phyloP scores from a whole-genome alignment of 1,284 basidiomycete genomes.

The Ustilago crameri region DNA sequence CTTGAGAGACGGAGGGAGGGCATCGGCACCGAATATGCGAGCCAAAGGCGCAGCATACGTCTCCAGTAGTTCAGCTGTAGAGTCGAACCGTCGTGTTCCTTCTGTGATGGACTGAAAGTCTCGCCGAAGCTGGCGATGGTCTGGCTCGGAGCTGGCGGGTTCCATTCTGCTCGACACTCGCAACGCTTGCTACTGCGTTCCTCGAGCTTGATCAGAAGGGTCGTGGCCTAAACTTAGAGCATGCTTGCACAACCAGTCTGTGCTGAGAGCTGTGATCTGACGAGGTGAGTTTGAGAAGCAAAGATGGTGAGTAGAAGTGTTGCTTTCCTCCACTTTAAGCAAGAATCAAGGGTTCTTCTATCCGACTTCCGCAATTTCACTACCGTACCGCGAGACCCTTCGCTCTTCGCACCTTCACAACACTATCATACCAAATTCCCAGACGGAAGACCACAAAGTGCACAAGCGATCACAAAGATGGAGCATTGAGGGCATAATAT shows the following conservation, averaged over 20 bases:
- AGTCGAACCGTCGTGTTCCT: slow-evolving; percentile 9
- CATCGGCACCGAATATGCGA: slow-evolving; percentile 1
- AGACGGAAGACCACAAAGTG: too few relatives aligned
- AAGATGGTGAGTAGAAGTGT: not conserved
- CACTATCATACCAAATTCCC: too few relatives aligned
- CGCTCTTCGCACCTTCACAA: too few relatives aligned
- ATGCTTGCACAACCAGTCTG: too few relatives aligned
- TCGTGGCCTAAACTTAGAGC: too few relatives aligned
- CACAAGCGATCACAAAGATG: too few relatives aligned
- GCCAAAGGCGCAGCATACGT: slow-evolving; percentile 6
- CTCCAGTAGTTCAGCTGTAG: not conserved
- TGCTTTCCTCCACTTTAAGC: slow-evolving; percentile 6
- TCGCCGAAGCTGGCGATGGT: slow-evolving; percentile 10
- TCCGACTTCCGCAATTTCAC: slow-evolving; percentile 24
- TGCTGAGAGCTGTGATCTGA: too few relatives aligned
- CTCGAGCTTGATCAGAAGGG: too few relatives aligned
- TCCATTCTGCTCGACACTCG: too few relatives aligned
- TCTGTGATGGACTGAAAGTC: slow-evolving; percentile 7
- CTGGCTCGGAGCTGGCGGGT: not conserved
- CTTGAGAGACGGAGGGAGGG: not conserved
- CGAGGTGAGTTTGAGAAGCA: too few relatives aligned
- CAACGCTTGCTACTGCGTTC: not conserved
- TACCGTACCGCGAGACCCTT: not conserved
- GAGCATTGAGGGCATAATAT: too few relatives aligned
- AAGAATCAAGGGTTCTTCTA: slow-evolving; percentile 13